Conservation (phyloP, 768 basidiomycete genomes). For the Phaeotremella skinneri region DNA sequence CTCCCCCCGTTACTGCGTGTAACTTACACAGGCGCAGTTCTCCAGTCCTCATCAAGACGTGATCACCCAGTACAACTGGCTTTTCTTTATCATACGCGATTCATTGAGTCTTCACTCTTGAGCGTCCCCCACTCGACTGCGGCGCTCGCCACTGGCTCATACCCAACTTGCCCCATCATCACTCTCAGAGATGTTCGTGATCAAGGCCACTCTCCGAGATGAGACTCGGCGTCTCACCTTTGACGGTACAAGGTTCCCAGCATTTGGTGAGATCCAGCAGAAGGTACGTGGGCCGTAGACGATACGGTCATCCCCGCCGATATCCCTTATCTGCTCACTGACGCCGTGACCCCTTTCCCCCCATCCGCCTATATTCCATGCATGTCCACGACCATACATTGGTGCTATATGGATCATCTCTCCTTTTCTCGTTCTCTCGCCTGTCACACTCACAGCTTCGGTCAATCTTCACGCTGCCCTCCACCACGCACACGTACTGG, state of each 20-base stretch:
- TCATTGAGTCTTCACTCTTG: neutral
- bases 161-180: neutral
- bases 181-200: slow-evolving; percentile 42
- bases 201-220: slow-evolving; percentile 49
- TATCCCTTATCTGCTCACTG: neutral
- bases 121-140: neutral
- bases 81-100: neutral
- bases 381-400: neutral
- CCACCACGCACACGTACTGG: slow-evolving; percentile 44
- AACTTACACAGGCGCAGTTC: too few species aligned
- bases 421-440: neutral
- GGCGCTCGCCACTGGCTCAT: neutral
- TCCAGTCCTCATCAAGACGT: too few species aligned
- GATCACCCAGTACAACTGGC: neutral
- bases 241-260: slow-evolving; percentile 36
- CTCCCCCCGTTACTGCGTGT: too few species aligned
- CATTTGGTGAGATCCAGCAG: slow-evolving; percentile 36
- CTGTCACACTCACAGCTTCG: slow-evolving; percentile 32
- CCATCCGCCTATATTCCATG: neutral
- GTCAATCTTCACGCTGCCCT: slow-evolving; percentile 44
- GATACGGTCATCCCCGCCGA: neutral
- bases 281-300: slow-evolving; percentile 33
- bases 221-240: slow-evolving; percentile 46
- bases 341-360: neutral
- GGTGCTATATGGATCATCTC: neutral